These are phyloP conservation scores for Fraxinus pennsylvanica DNA, from an alignment of 257 asterid genomes.

Conservation along the genomic window DNA sequence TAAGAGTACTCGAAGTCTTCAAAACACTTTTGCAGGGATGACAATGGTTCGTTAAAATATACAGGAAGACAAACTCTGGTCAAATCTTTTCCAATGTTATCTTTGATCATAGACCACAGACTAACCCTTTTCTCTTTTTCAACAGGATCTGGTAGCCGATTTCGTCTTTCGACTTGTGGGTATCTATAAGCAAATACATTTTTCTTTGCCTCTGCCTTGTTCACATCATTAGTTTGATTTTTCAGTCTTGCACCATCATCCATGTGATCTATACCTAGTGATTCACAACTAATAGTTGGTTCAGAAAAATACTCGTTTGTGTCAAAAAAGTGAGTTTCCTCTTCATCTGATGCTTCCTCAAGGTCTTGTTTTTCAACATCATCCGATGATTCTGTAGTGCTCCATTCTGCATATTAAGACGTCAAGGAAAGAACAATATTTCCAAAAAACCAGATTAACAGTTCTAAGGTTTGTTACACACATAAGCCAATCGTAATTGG, in stretches of 20 bases:
- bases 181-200: constrained; percentile 28
- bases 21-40: constrained; percentile 84
- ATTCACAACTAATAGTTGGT: constrained; percentile 31
- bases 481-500: background rate
- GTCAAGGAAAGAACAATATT: background rate
- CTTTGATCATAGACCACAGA: constrained; percentile 96
- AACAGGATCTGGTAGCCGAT: constrained; percentile 81
- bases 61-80: constrained; percentile 93
- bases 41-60: constrained; percentile 85
- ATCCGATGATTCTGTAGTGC: constrained; percentile 95
- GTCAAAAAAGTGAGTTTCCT: constrained; percentile 73
- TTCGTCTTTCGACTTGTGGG: constrained; percentile 63
- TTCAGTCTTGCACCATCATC: constrained; percentile 28
- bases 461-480: background rate
- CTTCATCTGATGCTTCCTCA: constrained; percentile 87
- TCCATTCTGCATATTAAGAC: constrained; percentile 60
- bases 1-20: constrained; percentile 91
- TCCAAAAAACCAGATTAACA: background rate
- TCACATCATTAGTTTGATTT: constrained; percentile 30
- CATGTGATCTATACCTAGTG: constrained; percentile 45
- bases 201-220: constrained; percentile 25
- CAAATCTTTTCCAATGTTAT: constrained; percentile 91
- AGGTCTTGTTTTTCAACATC: constrained; percentile 91
- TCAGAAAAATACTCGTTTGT: constrained; percentile 64
- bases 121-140: constrained; percentile 92